Percentiles rank a stretch among this genome's conserved stretches.
phyloP scores from a whole-genome alignment of 1,139 yeast genomes.

The Meyerozyma guilliermondii region DNA sequence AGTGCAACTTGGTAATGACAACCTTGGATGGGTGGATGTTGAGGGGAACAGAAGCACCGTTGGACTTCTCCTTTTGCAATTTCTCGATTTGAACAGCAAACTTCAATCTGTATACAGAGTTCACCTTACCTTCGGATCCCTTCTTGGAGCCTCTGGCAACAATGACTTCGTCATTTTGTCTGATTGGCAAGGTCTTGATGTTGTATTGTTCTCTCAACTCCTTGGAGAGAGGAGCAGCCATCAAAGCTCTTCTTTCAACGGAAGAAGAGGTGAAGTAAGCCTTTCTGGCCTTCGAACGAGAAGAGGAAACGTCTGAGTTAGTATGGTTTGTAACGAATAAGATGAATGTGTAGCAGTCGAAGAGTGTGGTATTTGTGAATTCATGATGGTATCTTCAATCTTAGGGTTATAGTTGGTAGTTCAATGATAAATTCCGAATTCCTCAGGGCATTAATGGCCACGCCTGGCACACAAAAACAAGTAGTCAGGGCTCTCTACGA shows the following conservation, averaged over 20 bases:
- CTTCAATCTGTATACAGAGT: slow-evolving; percentile 98
- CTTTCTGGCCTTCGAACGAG: slow-evolving; percentile 99
- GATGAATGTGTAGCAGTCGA: no score
- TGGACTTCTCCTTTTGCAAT: slow-evolving; percentile 95
- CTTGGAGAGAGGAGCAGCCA: slow-evolving; percentile 99
- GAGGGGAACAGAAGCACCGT: slow-evolving; percentile 97
- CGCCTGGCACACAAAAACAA: no score
- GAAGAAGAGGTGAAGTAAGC: slow-evolving; percentile 99
- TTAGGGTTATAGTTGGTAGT: no score
- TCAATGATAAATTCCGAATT: not conserved
- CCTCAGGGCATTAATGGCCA: no score
- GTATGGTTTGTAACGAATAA: not conserved
- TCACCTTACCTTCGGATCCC: slow-evolving; percentile 98
- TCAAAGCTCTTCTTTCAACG: slow-evolving; percentile 87
- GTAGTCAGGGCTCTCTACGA: not conserved
- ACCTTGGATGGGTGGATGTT: slow-evolving; percentile 99
- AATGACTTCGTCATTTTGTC: slow-evolving; percentile 94
- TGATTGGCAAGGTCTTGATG: slow-evolving; percentile 93
- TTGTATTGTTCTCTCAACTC: slow-evolving; percentile 98
- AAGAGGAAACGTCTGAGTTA: slow-evolving; percentile 86
- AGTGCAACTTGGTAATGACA: slow-evolving; percentile 96
- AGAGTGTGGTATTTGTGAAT: no score
- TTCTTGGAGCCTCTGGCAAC: slow-evolving; percentile 99
- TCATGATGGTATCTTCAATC: not conserved
- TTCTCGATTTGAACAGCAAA: slow-evolving; percentile 96